Evolutionary conservation across 306 rosid species (phyloP).

Genomic region (Cicer yamashitae): DNA sequence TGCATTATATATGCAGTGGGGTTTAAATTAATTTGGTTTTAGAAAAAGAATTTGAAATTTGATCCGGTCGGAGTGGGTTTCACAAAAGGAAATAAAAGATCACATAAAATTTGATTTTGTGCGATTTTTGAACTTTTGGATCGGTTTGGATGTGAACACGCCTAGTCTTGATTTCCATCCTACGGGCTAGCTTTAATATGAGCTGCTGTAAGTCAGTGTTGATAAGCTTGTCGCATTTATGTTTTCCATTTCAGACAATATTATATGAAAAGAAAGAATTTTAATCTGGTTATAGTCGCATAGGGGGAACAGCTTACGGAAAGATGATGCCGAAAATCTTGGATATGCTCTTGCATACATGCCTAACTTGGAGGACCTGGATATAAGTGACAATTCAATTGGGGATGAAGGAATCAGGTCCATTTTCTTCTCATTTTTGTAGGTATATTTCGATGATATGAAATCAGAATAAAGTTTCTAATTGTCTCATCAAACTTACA

Average conservation of each 20-base stretch:
- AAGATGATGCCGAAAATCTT: conserved; percentile 68
- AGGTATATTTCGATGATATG: conserved; percentile 30
- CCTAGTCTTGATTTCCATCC: not conserved
- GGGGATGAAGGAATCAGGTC: conserved; percentile 87
- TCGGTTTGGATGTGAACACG: not conserved
- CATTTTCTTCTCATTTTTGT: conserved; percentile 43
- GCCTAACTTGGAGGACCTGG: conserved; percentile 89
- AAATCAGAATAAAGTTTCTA: conserved; percentile 44
- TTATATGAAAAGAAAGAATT: conserved; percentile 32
- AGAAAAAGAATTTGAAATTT: not conserved
- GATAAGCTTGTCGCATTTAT: conserved; percentile 25
- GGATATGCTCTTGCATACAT: conserved; percentile 64
- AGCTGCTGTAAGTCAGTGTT: conserved; percentile 34
- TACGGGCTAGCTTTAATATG: not conserved
- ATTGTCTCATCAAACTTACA: conserved; percentile 53
- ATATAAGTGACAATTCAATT: conserved; percentile 82
- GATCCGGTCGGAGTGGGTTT: not conserved
- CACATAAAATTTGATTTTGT: not conserved
- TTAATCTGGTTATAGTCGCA: conserved; percentile 46
- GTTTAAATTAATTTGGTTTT: not conserved
- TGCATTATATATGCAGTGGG: not conserved
- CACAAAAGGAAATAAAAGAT: not conserved
- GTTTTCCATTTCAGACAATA: conserved; percentile 28
- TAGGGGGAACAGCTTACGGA: conserved; percentile 72
- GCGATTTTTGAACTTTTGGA: not conserved